Evolutionary conservation across 2,329 filamentous ascomycete species (phyloP), one percentile per base, ranked within the genome.

Genomic region (Stemphylium beticola): DNA sequence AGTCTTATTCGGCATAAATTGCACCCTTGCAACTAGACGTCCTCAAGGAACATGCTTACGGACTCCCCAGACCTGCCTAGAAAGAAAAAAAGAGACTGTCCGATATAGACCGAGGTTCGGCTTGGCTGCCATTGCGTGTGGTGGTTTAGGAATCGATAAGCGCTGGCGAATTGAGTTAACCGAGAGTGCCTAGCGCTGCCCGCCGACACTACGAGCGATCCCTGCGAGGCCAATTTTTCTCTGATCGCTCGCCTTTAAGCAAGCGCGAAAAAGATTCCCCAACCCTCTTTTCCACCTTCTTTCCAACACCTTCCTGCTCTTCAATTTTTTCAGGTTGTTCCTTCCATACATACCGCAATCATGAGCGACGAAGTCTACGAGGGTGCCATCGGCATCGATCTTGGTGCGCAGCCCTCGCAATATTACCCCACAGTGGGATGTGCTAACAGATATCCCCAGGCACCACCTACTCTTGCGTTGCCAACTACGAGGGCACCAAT

Each of bases 341-440:
- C 58, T 66, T 67, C 52, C 61, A 69, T 58, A 68, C 40, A 46
- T 15, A 71, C 74, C 67, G 54, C 60, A 77, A 91, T 82, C 78
- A 97, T 97, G 93, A 88, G 91, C 80, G 92, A 96, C 81, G 93
- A 97, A 88, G 88, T 96, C 75, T 99, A 98, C 82, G 95, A 99
- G 80, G 95, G 95, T 90, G 95, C 95, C 87, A 92, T 98, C 84
- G 95, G 95, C 88, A 99, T 99, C 85, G 95, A 99, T 89, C 87
- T 99, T 84, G 95, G 93, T 96, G 84, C 75, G 67, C 54, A 58
- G 51, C 49, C 17, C 53, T 60, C 55, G 49, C 54, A 60, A 62
- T 53, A 60, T 61, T 66, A 64, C 62, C 65, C 62, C 65, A 67
- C 67, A 65, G 64, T 65, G 61, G 54, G 53, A 61, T 60, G 49